phyloP scores from a whole-genome alignment of 305 asterid genomes.

The Stenogyne calaminthoides region DNA sequence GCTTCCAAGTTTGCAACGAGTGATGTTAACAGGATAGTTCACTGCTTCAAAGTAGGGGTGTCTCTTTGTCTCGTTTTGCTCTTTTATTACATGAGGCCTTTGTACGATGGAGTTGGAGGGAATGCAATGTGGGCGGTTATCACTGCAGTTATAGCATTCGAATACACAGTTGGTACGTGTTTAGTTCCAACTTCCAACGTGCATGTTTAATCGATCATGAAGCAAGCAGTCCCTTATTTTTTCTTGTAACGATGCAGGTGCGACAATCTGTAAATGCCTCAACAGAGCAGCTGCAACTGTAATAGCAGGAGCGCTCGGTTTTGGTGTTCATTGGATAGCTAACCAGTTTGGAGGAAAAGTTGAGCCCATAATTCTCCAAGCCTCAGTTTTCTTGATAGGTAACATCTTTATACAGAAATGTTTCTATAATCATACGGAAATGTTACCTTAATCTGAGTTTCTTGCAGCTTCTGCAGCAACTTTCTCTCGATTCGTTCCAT shows the following conservation, averaged over 20 bases:
- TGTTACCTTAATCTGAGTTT: conserved; percentile 6
- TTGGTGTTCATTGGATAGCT: conserved; percentile 69
- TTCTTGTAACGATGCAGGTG: conserved; percentile 48
- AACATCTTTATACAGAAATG: not conserved
- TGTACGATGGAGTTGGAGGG: conserved; percentile 79
- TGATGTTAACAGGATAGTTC: conserved; percentile 59
- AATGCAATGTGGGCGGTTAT: conserved; percentile 87
- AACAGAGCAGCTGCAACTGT: conserved; percentile 62
- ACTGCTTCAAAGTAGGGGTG: conserved; percentile 65
- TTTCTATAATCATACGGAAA: not conserved
- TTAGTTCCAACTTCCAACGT: not conserved
- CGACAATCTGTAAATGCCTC: conserved; percentile 59
- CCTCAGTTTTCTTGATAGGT: conserved; percentile 66
- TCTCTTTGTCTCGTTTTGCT: conserved; percentile 66
- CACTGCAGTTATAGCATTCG: conserved; percentile 69
- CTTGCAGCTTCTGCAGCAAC: conserved; percentile 61
- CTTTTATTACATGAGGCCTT: conserved; percentile 72
- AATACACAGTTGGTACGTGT: conserved; percentile 60
- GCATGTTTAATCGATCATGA: conserved; percentile 4
- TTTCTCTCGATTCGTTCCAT: conserved; percentile 65
- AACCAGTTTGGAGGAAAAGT: conserved; percentile 45
- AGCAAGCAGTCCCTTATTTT: not conserved
- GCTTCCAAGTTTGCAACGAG: conserved; percentile 48
- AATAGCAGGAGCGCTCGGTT: conserved; percentile 65
- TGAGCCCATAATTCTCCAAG: conserved; percentile 59